Conservation (phyloP, 345 rosid species). For the Eucalyptus virginea region DNA sequence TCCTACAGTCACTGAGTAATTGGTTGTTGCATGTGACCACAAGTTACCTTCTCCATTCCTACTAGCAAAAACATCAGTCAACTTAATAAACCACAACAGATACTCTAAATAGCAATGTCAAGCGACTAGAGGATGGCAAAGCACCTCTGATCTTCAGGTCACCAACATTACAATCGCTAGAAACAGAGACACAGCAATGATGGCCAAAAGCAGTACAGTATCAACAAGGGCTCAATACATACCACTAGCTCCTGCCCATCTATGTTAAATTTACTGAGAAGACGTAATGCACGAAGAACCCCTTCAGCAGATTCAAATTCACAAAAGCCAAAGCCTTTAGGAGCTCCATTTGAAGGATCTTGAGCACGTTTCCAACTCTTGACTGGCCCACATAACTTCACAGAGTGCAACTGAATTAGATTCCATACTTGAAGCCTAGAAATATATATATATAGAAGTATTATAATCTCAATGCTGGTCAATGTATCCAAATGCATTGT, state of each 20-base stretch:
- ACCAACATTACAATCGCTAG: background rate
- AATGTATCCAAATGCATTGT: background rate
- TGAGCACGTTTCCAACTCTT: conserved; percentile 86
- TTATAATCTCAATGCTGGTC: background rate
- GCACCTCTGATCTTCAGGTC: background rate
- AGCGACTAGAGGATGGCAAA: background rate
- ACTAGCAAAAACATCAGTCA: background rate
- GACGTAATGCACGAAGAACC: conserved; percentile 87
- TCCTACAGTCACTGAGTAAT: background rate
- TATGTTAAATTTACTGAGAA: conserved; percentile 73
- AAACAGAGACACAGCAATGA: background rate
- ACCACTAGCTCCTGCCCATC: conserved; percentile 96
- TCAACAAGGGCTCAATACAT: conserved; percentile 7
- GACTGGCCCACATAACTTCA: conserved; percentile 89
- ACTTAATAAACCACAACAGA: background rate
- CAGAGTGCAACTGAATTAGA: background rate
- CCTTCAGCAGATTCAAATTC: conserved; percentile 97
- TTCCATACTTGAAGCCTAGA: background rate
- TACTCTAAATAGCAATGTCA: background rate
- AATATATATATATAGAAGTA: background rate
- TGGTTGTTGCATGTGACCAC: background rate
- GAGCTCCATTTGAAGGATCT: conserved; percentile 73
- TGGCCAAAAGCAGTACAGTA: background rate
- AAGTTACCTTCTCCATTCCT: background rate
- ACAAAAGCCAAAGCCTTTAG: conserved; percentile 88